These are phyloP conservation scores for Arabis hirsuta DNA, from an alignment of 345 rosid genomes.

Conservation along the genomic window DNA sequence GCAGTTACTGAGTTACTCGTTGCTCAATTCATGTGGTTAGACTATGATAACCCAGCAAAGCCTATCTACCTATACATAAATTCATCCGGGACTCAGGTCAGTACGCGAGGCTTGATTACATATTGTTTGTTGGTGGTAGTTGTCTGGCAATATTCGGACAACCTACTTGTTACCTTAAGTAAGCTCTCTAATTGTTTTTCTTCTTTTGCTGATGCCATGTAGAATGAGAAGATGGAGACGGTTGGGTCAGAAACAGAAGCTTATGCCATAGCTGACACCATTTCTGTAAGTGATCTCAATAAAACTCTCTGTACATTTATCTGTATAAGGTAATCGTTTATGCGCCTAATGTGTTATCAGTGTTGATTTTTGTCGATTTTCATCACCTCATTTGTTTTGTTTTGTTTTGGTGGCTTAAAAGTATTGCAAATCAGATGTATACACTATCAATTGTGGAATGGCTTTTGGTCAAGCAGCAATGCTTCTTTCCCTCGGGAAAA, in stretches of 20 bases:
- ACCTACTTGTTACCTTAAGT: slow-evolving; percentile 11
- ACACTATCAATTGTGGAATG: slow-evolving; percentile 83
- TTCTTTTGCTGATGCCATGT: slow-evolving; percentile 33
- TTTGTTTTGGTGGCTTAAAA: slow-evolving; percentile 42
- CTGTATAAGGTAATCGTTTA: background rate
- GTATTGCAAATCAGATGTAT: slow-evolving; percentile 71
- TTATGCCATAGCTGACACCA: slow-evolving; percentile 83
- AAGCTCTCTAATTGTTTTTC: background rate
- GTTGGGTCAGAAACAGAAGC: slow-evolving; percentile 96
- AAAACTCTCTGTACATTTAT: background rate
- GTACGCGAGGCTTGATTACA: slow-evolving; percentile 22
- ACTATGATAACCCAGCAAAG: slow-evolving; percentile 64
- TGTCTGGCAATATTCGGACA: background rate
- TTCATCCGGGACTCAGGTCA: slow-evolving; percentile 86
- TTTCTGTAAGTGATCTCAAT: slow-evolving; percentile 61
- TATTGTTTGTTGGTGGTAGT: slow-evolving; percentile 4
- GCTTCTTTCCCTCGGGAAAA: slow-evolving; percentile 84
- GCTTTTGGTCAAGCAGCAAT: slow-evolving; percentile 97
- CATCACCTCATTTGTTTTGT: background rate
- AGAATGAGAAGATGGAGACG: slow-evolving; percentile 85
- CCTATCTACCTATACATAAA: slow-evolving; percentile 87
- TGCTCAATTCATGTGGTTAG: slow-evolving; percentile 87
- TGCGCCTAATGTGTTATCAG: slow-evolving; percentile 7
- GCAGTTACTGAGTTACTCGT: slow-evolving; percentile 89
- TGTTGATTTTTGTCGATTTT: background rate